These are phyloP conservation scores for Suhomyces choctaworum DNA, from an alignment of 1,139 yeast species.

Conservation along the genomic window DNA sequence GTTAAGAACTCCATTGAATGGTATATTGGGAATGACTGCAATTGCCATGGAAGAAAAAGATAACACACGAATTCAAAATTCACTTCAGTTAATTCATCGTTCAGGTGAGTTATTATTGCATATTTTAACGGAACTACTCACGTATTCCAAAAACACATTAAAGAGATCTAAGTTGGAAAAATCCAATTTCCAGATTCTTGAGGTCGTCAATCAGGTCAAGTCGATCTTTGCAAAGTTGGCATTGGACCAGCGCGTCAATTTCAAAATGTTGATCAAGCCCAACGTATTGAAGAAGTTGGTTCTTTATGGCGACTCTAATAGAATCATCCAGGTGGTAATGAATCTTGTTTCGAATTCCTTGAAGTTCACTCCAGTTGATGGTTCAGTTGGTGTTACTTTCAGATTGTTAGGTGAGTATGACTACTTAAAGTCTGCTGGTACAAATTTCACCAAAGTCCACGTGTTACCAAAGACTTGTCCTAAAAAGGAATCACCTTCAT, in stretches of 20 bases:
- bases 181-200: slow-evolving; percentile 71
- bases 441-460: slow-evolving; percentile 32
- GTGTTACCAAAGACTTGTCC: slow-evolving; percentile 15
- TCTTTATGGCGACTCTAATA: slow-evolving; percentile 78
- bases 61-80: slow-evolving; percentile 59
- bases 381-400: slow-evolving; percentile 69
- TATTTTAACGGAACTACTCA: slow-evolving; percentile 81
- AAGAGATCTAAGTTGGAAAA: slow-evolving; percentile 83
- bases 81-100: slow-evolving; percentile 73
- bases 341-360: slow-evolving; percentile 83
- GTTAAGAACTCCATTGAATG: slow-evolving; percentile 90
- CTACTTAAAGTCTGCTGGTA: slow-evolving; percentile 36
- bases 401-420: slow-evolving; percentile 74
- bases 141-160: slow-evolving; percentile 87
- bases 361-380: slow-evolving; percentile 87
- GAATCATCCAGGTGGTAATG: slow-evolving; percentile 85
- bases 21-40: slow-evolving; percentile 94
- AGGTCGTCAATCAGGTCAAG: slow-evolving; percentile 78
- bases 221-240: slow-evolving; percentile 89
- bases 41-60: slow-evolving; percentile 87
- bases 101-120: slow-evolving; percentile 86
- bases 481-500: slow-evolving; percentile 8
- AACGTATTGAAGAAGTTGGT: slow-evolving; percentile 60
- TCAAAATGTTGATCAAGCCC: slow-evolving; percentile 61
- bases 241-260: slow-evolving; percentile 67